These are phyloP conservation scores for Penicillium paxilli DNA, from an alignment of 495 filamentous ascomycete genomes.

Conservation along the genomic window DNA sequence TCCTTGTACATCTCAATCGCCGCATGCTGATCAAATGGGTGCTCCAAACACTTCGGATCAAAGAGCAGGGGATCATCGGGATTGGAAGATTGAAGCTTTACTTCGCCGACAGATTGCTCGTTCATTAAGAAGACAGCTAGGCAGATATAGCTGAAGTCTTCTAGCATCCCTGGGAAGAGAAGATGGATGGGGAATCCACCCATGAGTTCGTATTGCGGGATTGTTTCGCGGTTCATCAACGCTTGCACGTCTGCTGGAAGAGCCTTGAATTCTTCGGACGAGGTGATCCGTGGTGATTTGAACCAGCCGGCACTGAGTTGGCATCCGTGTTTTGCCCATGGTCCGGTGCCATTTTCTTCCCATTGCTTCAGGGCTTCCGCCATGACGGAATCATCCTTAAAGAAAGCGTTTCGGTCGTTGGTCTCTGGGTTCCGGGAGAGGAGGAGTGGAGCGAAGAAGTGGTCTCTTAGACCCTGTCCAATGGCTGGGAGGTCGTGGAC, in stretches of 20 bases:
- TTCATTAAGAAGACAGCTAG: conserved; percentile 38
- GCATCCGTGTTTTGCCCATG: conserved; percentile 40
- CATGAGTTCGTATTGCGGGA: conserved; percentile 49
- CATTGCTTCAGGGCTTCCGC: conserved; percentile 48
- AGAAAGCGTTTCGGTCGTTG: conserved; percentile 34
- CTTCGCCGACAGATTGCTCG: conserved; percentile 46
- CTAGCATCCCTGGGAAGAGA: conserved; percentile 22
- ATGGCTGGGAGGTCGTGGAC: conserved; percentile 48
- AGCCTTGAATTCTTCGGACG: conserved; percentile 42
- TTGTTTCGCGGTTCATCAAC: conserved; percentile 41
- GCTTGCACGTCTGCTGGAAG: conserved; percentile 39
- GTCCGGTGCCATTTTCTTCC: conserved; percentile 45
- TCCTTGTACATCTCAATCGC: conserved; percentile 55
- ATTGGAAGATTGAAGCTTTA: conserved; percentile 55
- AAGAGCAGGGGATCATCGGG: conserved; percentile 54
- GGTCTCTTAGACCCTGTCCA: conserved; percentile 61
- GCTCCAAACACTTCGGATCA: conserved; percentile 55
- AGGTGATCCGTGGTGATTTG: conserved; percentile 44
- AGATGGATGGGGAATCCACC: conserved; percentile 32
- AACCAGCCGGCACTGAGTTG: conserved; percentile 52
- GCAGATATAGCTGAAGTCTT: conserved; percentile 33
- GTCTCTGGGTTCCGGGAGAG: conserved; percentile 27
- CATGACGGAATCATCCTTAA: conserved; percentile 30
- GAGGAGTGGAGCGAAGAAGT: conserved; percentile 31
- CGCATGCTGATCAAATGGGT: conserved; percentile 57